Evolutionary conservation across 2,329 filamentous ascomycete species (phyloP), one percentile per base, ranked within the genome.

Genomic region (Aspergillus spinulosporus): DNA sequence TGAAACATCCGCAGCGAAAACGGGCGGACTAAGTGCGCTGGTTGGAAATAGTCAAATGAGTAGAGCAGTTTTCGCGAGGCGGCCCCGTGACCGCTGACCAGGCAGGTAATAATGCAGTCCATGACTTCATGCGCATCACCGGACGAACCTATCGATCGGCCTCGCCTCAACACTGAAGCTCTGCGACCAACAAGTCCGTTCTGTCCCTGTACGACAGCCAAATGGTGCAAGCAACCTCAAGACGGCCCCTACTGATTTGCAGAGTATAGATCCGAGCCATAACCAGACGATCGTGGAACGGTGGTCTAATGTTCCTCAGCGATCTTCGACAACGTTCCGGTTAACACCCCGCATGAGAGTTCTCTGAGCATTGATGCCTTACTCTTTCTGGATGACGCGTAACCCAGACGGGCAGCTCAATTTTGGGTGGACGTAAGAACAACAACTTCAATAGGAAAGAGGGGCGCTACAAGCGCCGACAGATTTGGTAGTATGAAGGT

Each of bases 321-420:
- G 36, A 52, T 32, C 21, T 37, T 47, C 31, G 15, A 26, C 47
- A 14, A 28, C 31, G 12, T 32, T 43, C 15, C 12, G 40, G 29
- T 44, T 50, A 31, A 15, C 26, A 46, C 49, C 49, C 49, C 49
- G 53, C 53, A 54, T 39, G 39, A 26, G 32, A 36, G 44, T 46
- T 40, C 44, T 40, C 12, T 37, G 56, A 57, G 61, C 56, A 62
- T 31, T 55, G 61, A 43, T 64, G 56, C 62, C 62, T 62, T 64
- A 62, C 58, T 49, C 49, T 44, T 56, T 45, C 40, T 31, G 32
- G 32, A 36, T 31, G 48, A 47, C 36, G 48, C 48, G 28, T 51
- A 54, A 15, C 49, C 49, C 14, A 45, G 42, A 49, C 26, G 37
- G 43, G 43, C 42, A 49, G 45, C 49, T 53, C 44, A 29, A 5